Conservation (phyloP, 495 filamentous ascomycete species). For the Cladorrhinum samala region DNA sequence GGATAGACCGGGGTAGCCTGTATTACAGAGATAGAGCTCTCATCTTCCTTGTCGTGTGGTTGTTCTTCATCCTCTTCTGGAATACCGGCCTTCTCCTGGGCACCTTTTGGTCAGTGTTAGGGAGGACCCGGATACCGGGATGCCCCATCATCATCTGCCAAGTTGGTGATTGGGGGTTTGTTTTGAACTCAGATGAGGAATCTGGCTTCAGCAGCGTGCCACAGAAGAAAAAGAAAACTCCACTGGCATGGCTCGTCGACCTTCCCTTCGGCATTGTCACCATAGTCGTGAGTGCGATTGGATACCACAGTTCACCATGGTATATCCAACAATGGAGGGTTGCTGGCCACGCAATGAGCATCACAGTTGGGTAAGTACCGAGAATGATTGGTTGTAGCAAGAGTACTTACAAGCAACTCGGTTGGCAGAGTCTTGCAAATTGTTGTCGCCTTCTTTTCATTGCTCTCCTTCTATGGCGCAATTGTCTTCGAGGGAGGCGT, state of each 20-base stretch:
- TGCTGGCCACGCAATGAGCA: neutral
- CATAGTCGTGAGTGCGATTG: slow-evolving; percentile 2
- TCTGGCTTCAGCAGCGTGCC: neutral
- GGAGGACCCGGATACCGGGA: too few relatives aligned
- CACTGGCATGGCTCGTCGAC: neutral
- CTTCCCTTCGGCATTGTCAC: slow-evolving; percentile 4
- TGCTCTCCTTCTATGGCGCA: neutral
- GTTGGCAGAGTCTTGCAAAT: neutral
- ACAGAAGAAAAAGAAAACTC: neutral
- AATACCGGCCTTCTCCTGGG: neutral
- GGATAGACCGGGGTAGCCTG: neutral
- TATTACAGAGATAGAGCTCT: neutral
- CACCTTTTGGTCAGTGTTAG: neutral
- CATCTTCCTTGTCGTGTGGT: neutral
- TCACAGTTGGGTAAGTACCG: neutral
- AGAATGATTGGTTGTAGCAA: neutral
- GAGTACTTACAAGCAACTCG: too few relatives aligned
- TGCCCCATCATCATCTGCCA: slow-evolving; percentile 6
- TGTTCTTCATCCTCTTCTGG: slow-evolving; percentile 8
- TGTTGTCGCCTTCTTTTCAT: neutral
- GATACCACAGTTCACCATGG: neutral
- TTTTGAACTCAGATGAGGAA: neutral
- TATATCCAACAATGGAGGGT: neutral
- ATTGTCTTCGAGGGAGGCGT: neutral
- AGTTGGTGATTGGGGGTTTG: slow-evolving; percentile 10